Evolutionary conservation across 2,329 filamentous ascomycete genomes (phyloP).

Genomic region (Colletotrichum graminicola): DNA sequence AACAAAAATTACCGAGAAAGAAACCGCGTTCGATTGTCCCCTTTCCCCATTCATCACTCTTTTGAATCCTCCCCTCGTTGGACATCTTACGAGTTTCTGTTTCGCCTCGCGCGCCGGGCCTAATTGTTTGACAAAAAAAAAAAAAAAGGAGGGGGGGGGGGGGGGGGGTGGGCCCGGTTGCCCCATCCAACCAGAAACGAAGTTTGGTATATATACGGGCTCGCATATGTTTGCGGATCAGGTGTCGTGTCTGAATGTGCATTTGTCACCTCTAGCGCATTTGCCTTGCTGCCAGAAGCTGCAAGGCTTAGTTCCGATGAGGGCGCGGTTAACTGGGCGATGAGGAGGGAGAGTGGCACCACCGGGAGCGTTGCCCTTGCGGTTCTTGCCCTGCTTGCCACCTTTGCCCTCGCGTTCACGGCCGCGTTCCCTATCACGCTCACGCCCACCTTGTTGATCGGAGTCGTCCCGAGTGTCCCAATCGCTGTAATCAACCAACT

Average conservation of each 20-base stretch:
- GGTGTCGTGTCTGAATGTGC: conserved; percentile 77
- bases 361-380: conserved; percentile 49
- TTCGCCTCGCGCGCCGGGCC: conserved; percentile 7
- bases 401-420: conserved; percentile 48
- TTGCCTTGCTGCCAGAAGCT: conserved; percentile 78
- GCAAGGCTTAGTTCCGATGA: conserved; percentile 76
- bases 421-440: conserved; percentile 48
- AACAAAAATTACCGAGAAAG: background rate
- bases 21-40: background rate
- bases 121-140: conserved; percentile 13
- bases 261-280: conserved; percentile 79
- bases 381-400: conserved; percentile 56
- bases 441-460: conserved; percentile 44
- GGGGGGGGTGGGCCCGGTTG: too few relatives aligned
- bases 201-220: conserved; percentile 15
- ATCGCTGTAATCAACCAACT: conserved; percentile 39
- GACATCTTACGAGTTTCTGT: conserved; percentile 2
- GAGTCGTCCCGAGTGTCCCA: conserved; percentile 35
- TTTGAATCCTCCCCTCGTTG: background rate
- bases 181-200: conserved; percentile 7
- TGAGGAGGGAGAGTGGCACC: conserved; percentile 54
- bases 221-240: background rate
- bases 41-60: background rate
- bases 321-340: conserved; percentile 64
- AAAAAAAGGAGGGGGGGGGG: too few relatives aligned